Evolutionary conservation across 495 filamentous ascomycete genomes (phyloP).

Genomic region (Talaromyces wortmannii): DNA sequence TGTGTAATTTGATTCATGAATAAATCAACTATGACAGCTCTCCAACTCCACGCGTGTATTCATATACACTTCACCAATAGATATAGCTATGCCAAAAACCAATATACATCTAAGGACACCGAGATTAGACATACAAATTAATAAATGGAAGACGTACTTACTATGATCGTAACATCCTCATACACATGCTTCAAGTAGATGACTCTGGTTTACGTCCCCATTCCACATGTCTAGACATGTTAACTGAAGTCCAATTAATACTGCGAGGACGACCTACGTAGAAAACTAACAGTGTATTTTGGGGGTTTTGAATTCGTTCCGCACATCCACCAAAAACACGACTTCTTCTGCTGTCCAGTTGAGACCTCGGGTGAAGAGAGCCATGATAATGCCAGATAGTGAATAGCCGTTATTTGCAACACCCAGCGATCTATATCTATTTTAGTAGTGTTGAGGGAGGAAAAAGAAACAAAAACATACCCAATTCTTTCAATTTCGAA

Average conservation of each 20-base stretch:
- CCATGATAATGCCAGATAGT: neutral
- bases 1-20: too few relatives aligned
- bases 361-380: neutral
- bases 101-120: too few relatives aligned
- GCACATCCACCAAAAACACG: neutral
- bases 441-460: neutral
- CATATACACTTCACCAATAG: too few relatives aligned
- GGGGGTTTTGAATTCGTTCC: neutral
- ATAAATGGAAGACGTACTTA: neutral
- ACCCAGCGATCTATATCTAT: neutral
- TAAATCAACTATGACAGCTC: too few relatives aligned
- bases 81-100: too few relatives aligned
- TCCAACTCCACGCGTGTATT: too few relatives aligned
- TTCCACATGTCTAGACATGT: neutral
- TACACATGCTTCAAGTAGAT: neutral
- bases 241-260: neutral
- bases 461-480: neutral
- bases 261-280: neutral
- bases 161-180: neutral
- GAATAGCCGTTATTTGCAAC: neutral
- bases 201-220: neutral
- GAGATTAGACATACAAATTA: too few relatives aligned
- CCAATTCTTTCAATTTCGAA: constrained; percentile 8
- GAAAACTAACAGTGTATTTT: neutral
- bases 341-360: neutral